Base-by-base conservation (phyloP, 106 monocot genomes). In the Allium sativum region DNA sequence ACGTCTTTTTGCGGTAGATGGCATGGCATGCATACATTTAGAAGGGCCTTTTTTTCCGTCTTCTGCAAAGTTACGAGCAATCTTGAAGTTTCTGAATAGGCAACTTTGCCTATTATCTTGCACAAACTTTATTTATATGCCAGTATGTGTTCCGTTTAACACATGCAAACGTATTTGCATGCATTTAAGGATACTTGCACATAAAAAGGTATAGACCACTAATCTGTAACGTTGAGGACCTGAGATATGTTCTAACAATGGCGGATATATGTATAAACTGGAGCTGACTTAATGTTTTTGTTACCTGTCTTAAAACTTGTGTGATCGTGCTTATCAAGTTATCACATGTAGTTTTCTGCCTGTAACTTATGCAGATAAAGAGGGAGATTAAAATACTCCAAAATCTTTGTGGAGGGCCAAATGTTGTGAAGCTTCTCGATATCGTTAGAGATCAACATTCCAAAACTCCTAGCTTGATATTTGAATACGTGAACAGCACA, bases 301-400 rank as follows among this genome's bases (percentile, higher is more conserved):
- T 31, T 31, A 31, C 5, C 31, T 31, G 5, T 5, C 31, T 7
- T 58, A 6, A 40, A 42, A 13, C 40, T 40, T 41, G 13, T 13
- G 9, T 41, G 31, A 40, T 3, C 12, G 12, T 58, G 4, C 12
- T 21, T 18, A 14, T 15, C 10, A 10, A 12, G 12, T 21, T 56
- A 8, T 59, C 42, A 12, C 9, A 59, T 43, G 9, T 13, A 44
- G 17, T 45, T 18, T 43, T 19, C 19, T 16, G 42, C 18, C 13
- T 64, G 20, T 31, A 22, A 48, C 48, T 50, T 64, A 3, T 80
- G 61, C 86, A 95, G 94, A 95, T 95, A 62, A 95, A 95, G 79
- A 86, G 94, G 70, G 90, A 95, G 74, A 81, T 95, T 72, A 95
- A 95, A 76, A 90, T 95, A 70, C 70, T 95, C 43, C 94, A 95